These are phyloP conservation scores for Ploettnerulaceae sp. DNA, from an alignment of 2,329 filamentous ascomycete species.

Conservation along the genomic window DNA sequence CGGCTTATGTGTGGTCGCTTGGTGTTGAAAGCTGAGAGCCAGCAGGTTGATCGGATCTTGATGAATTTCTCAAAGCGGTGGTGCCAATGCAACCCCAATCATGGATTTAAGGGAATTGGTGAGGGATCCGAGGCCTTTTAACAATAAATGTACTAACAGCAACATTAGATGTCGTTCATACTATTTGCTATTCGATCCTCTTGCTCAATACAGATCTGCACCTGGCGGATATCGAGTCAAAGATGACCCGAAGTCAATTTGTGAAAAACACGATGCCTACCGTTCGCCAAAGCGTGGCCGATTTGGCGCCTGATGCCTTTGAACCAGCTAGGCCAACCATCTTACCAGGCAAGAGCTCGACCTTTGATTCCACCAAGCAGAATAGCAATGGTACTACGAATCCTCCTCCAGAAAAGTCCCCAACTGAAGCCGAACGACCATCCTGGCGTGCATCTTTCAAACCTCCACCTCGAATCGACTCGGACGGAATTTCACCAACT, in stretches of 20 bases:
- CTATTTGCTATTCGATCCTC: constrained; percentile 93
- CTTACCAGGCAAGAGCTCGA: constrained; percentile 38
- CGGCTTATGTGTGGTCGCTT: constrained; percentile 77
- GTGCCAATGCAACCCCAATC: constrained; percentile 87
- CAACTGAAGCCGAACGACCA: constrained; percentile 33
- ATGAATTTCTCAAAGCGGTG: constrained; percentile 85
- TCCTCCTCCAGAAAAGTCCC: constrained; percentile 26
- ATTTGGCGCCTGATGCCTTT: constrained; percentile 65
- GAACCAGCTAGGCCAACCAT: constrained; percentile 48
- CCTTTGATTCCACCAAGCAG: constrained; percentile 23
- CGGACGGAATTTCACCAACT: constrained; percentile 30
- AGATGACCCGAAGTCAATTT: constrained; percentile 94
- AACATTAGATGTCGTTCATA: constrained; percentile 79
- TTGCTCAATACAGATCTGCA: constrained; percentile 95
- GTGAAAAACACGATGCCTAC: constrained; percentile 95
- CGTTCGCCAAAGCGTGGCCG: constrained; percentile 69
- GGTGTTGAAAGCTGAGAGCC: constrained; percentile 83
- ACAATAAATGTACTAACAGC: constrained; percentile 15
- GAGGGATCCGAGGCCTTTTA: constrained; percentile 33
- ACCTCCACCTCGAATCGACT: constrained; percentile 25
- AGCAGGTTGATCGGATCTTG: constrained; percentile 92
- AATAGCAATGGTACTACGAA: constrained; percentile 16
- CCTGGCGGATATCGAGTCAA: constrained; percentile 87
- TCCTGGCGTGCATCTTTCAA: constrained; percentile 34
- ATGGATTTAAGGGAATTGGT: constrained; percentile 89